Evolutionary conservation across 768 basidiomycete species (phyloP), one percentile per base, ranked within the genome.

Genomic region (Mycena sanguinolenta): DNA sequence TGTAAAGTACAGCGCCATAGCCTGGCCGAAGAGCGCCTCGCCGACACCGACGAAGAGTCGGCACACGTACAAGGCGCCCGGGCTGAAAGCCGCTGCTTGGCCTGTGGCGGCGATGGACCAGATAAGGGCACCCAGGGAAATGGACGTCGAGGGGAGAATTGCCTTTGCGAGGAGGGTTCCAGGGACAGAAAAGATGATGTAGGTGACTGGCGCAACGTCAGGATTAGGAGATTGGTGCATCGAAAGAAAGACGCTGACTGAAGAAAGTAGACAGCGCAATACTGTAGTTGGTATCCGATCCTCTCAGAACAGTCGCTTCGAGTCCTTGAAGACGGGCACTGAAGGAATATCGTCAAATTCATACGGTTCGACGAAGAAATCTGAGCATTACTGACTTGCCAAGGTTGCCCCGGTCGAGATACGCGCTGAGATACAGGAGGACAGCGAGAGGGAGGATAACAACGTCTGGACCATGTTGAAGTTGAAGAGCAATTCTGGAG

Each of bases 31-130:
- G 38, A 70, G 49, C 0, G 69, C 63, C 27, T 70, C 69, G 19
- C 69, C 69, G 30, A 70, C 32, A 49, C 69, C 69, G 63, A 70
- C 69, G 63, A 70, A 70, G 42, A 70, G 63, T 8, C 69, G 69
- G 63, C 69, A 70, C 14, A 70, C 69, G 42, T 46, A 70, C 2
- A 70, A 58, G 2, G 58, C 69, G 1, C 12, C 69, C 14, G 69
- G 69, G n/a, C 25, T 32, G 63, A 70, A 70, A 44, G 69, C 63
- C 16, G 39, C 69, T 10, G 69, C 69, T 30, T 70, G 69, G 63
- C 63, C 64, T 27, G 69, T 70, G 2, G 69, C 69, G 23, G 69
- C 69, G 50, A 70, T 65, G 28, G 63, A 64, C 69, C 69, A 70
- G 39, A 70, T 70, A 32, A 70, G 58, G 38, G 69, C 69, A 10